Base-by-base conservation (phyloP, 208 protist species). In the Leishmania lainsoni region DNA sequence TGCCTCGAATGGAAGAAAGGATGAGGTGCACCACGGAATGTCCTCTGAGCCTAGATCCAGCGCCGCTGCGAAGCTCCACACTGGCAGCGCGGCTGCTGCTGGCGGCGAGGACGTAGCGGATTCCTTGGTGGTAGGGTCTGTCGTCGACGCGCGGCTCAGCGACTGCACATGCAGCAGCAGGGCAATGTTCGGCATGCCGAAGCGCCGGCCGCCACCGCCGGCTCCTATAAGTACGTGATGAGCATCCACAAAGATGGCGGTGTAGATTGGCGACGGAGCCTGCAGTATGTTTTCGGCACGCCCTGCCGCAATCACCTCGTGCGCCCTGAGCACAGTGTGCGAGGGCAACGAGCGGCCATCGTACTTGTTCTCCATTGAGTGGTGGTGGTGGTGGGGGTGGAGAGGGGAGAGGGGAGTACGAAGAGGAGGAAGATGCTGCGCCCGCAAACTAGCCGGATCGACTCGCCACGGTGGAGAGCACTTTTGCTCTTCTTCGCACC, bases 131-230 rank as follows among this genome's bases (percentile, higher is more conserved):
- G 42, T 51, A 10, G 42, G 68, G 32, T 20, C 16, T 8, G 68
- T 9, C 39, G 0, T 72, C 68, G 68, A 49, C 9, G 45, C 42
- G 45, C 39, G 72, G 29, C 61, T 42, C 20, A 86, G 75, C 1
- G 81, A 85, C 51, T 83, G 70, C 16, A 96, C 81, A 8, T 65
- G 48, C 58, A 97, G 79, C 75, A 97, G 77, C 29, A 90, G 76
- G 3, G 96, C 81, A 16, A 95, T 74, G 71, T 97, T 97, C 3
- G 86, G 88, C 94, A 97, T 97, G 61, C 94, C 94, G 79, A 96
- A 97, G 17, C 91, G 90, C 26, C 83, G 82, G 3, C 94, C 93
- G 8, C 94, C 94, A 0, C 93, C 94, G 26, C 94, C 94, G 5
- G 93, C 94, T 3, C 88, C 92, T 73, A 97, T 79, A 22, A 97